A percentile compares a stretch with the other conserved stretches of the same genome.
These are phyloP conservation scores for Avena sativa DNA, from an alignment of 176 grass and related monocot species.

Conservation along the genomic window DNA sequence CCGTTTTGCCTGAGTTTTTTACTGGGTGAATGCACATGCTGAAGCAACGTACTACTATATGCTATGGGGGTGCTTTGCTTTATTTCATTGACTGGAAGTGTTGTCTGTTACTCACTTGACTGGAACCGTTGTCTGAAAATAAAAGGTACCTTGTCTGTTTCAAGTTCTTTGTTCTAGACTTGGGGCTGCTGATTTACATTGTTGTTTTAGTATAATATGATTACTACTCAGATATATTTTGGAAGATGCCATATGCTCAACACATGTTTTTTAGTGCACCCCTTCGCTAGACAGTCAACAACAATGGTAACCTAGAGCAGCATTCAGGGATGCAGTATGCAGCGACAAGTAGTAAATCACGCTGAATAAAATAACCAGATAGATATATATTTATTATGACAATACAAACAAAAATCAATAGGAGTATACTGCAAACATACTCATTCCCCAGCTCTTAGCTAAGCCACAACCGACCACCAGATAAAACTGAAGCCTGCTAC, in stretches of 20 bases:
- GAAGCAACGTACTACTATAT: too few species aligned
- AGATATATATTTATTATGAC: too few species aligned
- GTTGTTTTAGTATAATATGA: not conserved
- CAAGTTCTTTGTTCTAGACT: not conserved
- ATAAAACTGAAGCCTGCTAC: constrained; percentile 34
- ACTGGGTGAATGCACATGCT: too few species aligned
- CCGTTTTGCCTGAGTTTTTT: too few species aligned
- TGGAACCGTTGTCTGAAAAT: not conserved
- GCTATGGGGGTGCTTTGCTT: too few species aligned
- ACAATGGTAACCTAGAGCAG: not conserved
- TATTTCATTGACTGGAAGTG: not conserved
- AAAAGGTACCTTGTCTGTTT: not conserved
- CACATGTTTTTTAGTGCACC: not conserved
- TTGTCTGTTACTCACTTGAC: too few species aligned
- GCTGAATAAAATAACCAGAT: not conserved
- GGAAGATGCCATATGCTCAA: not conserved
- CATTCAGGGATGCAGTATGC: not conserved
- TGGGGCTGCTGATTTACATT: not conserved
- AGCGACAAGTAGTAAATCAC: not conserved
- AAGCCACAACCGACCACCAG: constrained; percentile 10
- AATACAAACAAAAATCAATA: too few species aligned
- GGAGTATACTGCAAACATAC: not conserved
- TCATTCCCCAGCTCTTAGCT: not conserved
- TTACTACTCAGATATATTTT: not conserved
- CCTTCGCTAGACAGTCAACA: not conserved